Evolutionary conservation across 345 rosid genomes (phyloP), one percentile per base, ranked within the genome.

Genomic region (Noccaea bulbosa): DNA sequence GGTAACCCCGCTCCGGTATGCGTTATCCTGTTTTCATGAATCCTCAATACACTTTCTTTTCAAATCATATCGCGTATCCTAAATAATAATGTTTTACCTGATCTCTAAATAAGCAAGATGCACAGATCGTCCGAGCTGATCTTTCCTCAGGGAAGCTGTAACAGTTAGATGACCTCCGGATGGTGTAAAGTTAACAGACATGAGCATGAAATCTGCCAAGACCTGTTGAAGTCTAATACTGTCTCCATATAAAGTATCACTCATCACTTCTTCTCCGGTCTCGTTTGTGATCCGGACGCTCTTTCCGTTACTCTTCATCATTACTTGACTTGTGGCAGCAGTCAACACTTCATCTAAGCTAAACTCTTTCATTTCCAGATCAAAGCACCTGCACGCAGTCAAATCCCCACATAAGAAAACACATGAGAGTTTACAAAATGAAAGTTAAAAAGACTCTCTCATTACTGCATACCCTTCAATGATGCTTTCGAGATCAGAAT

Each of bases 151-250:
- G 62, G 63, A 81, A 71, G 92, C 83, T 73, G 85, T 67, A 65
- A 87, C 34, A 41, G 60, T 24, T 22, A 93, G 77, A 69, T 84
- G 85, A 47, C 85, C 87, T 57, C 91, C 93, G 5, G 77, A 50
- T 59, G 91, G 86, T n/a, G 88, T 75, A 63, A 62, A 85, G 73
- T 80, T 82, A 33, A 86, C 83, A 27, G 96, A 83, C 70, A 78
- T 64, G 37, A 70, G 34, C 80, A 93, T 78, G 87, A 89, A 87
- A 81, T 87, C 89, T 33, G 91, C 86, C 46, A 91, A 69, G 45
- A 87, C 83, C 72, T 91, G 94, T 73, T 91, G 96, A 80, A 93
- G 88, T 82, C 98, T 85, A 43, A 86, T 77, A 72, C 90, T 82
- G 72, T 93, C 96, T 53, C 94, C 98, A 65, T 83, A 93, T 33